Evolutionary conservation across 2,329 filamentous ascomycete species (phyloP).

Genomic region (Arthrobotrys entomopaga): DNA sequence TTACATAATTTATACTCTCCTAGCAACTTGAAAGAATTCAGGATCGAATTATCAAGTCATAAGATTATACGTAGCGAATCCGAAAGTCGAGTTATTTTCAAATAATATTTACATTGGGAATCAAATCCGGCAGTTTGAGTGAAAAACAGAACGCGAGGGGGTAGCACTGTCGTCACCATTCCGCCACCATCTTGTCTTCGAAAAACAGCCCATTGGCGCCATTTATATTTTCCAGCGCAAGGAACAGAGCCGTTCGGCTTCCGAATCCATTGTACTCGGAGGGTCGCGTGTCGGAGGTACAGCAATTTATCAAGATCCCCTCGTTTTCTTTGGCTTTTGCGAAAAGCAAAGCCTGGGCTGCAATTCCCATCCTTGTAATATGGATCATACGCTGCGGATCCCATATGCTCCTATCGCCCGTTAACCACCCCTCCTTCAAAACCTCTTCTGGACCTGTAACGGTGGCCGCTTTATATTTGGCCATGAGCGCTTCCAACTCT

Average conservation of each 20-base stretch:
- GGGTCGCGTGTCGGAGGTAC: constrained; percentile 62
- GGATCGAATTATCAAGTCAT: too few relatives aligned
- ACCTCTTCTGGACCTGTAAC: too few relatives aligned
- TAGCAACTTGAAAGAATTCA: too few relatives aligned
- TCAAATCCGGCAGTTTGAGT: too few relatives aligned
- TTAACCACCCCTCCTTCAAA: background rate
- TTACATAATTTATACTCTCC: too few relatives aligned
- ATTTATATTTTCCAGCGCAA: constrained; percentile 61
- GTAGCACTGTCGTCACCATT: background rate
- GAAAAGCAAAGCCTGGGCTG: constrained; percentile 60
- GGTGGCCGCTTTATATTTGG: constrained; percentile 56
- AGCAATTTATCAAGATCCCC: constrained; percentile 60
- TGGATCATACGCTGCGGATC: constrained; percentile 59
- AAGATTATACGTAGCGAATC: too few relatives aligned
- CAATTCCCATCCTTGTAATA: constrained; percentile 61
- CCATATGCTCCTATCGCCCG: constrained; percentile 43
- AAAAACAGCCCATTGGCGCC: constrained; percentile 61
- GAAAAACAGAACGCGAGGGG: too few relatives aligned
- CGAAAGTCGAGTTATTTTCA: too few relatives aligned
- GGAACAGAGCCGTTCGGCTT: constrained; percentile 61
- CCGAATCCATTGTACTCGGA: constrained; percentile 60
- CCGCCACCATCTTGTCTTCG: constrained; percentile 39
- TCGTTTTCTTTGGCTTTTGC: constrained; percentile 58
- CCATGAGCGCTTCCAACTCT: constrained; percentile 60
- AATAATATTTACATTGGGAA: too few relatives aligned